Evolutionary conservation across 768 basidiomycete species (phyloP), one percentile per base, ranked within the genome.

Genomic region (Serendipita sp.): DNA sequence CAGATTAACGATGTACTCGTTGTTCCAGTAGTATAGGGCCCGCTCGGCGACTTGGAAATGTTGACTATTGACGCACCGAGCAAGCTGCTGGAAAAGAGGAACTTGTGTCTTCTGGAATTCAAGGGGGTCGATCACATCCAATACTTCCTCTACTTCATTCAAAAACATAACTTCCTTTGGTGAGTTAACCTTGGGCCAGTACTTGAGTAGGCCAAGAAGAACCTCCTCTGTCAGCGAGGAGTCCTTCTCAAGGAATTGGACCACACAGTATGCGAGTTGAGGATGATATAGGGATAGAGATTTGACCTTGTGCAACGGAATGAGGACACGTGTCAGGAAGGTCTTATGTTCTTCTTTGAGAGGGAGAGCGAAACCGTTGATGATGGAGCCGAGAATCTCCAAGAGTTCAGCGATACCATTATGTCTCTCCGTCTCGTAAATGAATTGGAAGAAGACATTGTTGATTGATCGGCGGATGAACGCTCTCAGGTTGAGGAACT

Each of bases 141-240:
- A 75, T 3, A 99, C 89, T 77, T 99, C 96, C 74, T 99, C 96
- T 61, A 99, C 91, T 76, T 99, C 96, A 74, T 97, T 97, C 64
- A 99, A 78, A 76, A 90, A 99, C 96, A 99, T 99, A 73, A 98
- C 96, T 71, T 99, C 96, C 77, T 99, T 99, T 16, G 94, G 94
- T 34, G 90, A 92, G 74, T 99, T 98, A 68, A 99, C 96, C 74
- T 98, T 98, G 33, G 96, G 96, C 96, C 96, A 99, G 74, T 81
- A 99, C 73, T 88, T 87, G 71, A 99, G 81, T n/a, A 99, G 78
- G 20, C 96, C 96, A 67, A 93, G 76, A 76, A 98, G 88, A 30
- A 99, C 96, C 42, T 98, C 94, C 75, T 98, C 90, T 22, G 92
- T 94, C 50, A 98, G 78, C 3, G 81, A 73, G 2, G 91, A 80